A percentile compares a stretch with the other conserved stretches of the same genome.
These are phyloP conservation scores for Ophidiomyces ophidiicola DNA, from an alignment of 2,329 filamentous ascomycete species.

Conservation along the genomic window DNA sequence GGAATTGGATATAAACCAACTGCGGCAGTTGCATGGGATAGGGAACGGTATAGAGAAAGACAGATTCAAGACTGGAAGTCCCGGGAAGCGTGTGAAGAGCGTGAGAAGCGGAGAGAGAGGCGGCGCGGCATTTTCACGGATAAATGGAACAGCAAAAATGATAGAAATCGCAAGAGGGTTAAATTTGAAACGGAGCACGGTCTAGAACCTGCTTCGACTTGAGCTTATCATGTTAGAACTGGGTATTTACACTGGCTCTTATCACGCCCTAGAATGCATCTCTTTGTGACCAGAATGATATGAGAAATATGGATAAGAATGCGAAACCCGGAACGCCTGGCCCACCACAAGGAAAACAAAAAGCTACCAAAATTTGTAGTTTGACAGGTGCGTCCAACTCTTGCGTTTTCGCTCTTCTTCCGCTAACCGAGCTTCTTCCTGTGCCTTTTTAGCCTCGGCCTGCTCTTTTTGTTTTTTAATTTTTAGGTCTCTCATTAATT, in stretches of 20 bases:
- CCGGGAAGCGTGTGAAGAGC: conserved; percentile 47
- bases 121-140: conserved; percentile 26
- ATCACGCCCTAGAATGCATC: too few species aligned
- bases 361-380: conserved; percentile 37
- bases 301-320: too few species aligned
- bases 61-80: conserved; percentile 49
- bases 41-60: conserved; percentile 44
- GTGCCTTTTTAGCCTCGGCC: conserved; percentile 31
- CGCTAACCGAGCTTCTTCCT: conserved; percentile 22
- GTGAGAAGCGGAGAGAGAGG: conserved; percentile 44
- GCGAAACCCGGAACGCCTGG: conserved; percentile 7
- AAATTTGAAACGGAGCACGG: conserved; percentile 26
- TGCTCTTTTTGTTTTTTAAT: conserved; percentile 46
- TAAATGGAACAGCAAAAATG: conserved; percentile 20
- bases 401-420: conserved; percentile 32
- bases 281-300: too few species aligned
- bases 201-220: not conserved
- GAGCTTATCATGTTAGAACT: conserved; percentile 4
- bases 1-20: conserved; percentile 53
- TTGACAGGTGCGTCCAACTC: conserved; percentile 34
- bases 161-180: conserved; percentile 29
- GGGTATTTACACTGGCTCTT: conserved; percentile 7
- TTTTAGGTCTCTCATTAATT: conserved; percentile 65
- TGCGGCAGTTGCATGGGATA: conserved; percentile 45
- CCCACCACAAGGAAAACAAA: not conserved